Evolutionary conservation across 2,329 filamentous ascomycete genomes (phyloP).

Genomic region (Mycogone perniciosa): DNA sequence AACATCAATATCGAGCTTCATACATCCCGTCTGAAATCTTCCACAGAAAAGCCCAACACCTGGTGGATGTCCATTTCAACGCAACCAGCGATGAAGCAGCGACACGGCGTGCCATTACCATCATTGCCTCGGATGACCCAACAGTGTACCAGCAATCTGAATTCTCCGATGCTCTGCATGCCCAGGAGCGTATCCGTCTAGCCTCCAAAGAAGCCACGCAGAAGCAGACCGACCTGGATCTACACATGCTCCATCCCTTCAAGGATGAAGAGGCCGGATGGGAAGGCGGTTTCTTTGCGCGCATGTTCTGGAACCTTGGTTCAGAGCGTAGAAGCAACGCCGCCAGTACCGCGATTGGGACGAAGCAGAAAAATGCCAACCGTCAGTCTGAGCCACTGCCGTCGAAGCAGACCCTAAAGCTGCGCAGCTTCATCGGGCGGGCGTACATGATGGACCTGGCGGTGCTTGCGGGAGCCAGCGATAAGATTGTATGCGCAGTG

Average conservation of each 20-base stretch:
- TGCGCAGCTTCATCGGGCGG: conserved; percentile 70
- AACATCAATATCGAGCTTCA: conserved; percentile 68
- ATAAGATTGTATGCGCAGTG: conserved; percentile 70
- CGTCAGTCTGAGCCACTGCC: conserved; percentile 7
- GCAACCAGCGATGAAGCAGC: conserved; percentile 30
- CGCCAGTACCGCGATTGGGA: conserved; percentile 21
- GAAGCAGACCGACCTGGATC: conserved; percentile 33
- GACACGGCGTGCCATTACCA: conserved; percentile 40
- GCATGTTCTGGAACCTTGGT: conserved; percentile 76
- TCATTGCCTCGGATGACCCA: conserved; percentile 78
- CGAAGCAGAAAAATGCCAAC: conserved; percentile 12
- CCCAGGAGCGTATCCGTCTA: conserved; percentile 71
- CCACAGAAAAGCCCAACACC: conserved; percentile 48
- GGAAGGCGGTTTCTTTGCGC: conserved; percentile 81
- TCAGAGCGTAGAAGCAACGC: conserved; percentile 36
- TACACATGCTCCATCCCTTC: conserved; percentile 54
- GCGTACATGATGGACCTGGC: conserved; percentile 77
- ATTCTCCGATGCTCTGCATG: conserved; percentile 50
- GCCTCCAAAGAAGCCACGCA: conserved; percentile 53
- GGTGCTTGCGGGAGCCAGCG: conserved; percentile 61
- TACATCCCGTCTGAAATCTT: conserved; percentile 73
- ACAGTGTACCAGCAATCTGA: conserved; percentile 63
- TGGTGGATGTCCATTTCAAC: conserved; percentile 47
- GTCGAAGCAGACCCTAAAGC: conserved; percentile 50
- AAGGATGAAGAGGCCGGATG: conserved; percentile 74